Conservation (phyloP, 306 rosid species). For the Amphicarpaea edgeworthii region DNA sequence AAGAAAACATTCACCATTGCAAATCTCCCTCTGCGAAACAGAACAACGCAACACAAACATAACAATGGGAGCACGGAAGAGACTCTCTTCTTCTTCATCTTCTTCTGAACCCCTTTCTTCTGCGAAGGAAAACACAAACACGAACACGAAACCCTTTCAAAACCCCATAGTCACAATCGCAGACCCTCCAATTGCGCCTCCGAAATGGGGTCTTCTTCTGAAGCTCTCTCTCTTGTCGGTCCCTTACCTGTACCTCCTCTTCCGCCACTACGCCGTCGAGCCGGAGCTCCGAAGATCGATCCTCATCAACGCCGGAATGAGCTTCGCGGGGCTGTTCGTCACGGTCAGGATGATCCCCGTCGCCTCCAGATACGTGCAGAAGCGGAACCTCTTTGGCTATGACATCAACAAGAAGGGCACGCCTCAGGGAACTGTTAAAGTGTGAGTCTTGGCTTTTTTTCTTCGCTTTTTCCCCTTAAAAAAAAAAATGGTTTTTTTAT, state of each 20-base stretch:
- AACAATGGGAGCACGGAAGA: constrained; percentile 83
- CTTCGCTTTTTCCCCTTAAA: neutral
- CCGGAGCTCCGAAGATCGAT: constrained; percentile 67
- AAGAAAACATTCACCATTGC: neutral
- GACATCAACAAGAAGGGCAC: constrained; percentile 97
- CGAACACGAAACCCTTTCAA: constrained; percentile 48
- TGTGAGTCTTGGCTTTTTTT: constrained; percentile 67
- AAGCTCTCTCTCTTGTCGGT: constrained; percentile 64
- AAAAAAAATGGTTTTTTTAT: no score
- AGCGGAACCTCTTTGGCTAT: constrained; percentile 79
- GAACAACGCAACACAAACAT: neutral
- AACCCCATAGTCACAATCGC: no score
- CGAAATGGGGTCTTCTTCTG: constrained; percentile 69
- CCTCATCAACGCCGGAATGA: constrained; percentile 76
- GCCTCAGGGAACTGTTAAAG: constrained; percentile 77
- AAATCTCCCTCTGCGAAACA: neutral
- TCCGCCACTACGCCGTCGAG: constrained; percentile 69
- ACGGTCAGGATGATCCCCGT: constrained; percentile 83
- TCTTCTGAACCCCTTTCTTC: constrained; percentile 42
- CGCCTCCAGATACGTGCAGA: constrained; percentile 79
- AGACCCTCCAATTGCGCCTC: constrained; percentile 75
- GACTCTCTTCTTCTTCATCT: constrained; percentile 56
- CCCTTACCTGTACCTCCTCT: constrained; percentile 75
- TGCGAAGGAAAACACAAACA: constrained; percentile 26
- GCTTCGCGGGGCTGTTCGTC: constrained; percentile 67